Percentiles rank a stretch among this genome's conserved stretches.
These are phyloP conservation scores for Trichoderma cornu-damae DNA, from an alignment of 2,329 filamentous ascomycete genomes.

Conservation along the genomic window DNA sequence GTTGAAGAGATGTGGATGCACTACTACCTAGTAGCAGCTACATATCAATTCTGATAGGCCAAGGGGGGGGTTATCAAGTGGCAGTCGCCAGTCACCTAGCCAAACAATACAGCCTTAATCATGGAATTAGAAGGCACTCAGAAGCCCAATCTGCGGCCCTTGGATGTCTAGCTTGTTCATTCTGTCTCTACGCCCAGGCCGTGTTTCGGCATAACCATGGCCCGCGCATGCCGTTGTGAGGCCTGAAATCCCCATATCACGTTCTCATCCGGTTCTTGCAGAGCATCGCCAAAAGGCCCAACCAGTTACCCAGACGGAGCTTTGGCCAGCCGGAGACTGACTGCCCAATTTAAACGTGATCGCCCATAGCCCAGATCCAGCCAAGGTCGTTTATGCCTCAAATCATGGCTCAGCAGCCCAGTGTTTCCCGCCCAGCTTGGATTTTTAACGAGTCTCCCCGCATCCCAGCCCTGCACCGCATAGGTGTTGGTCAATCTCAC, in stretches of 20 bases:
- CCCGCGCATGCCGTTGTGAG: constrained; percentile 17
- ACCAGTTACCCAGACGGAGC: neutral
- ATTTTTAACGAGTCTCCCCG: constrained; percentile 4
- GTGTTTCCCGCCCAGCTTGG: neutral
- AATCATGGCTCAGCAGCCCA: neutral
- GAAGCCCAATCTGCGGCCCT: neutral
- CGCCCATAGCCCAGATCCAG: neutral
- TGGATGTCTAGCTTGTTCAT: constrained; percentile 1
- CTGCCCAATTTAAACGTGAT: neutral
- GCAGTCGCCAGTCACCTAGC: constrained; percentile 20
- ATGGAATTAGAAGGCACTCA: neutral
- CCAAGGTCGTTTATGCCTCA: neutral
- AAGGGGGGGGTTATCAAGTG: constrained; percentile 24
- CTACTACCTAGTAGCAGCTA: constrained; percentile 26
- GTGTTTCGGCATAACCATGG: constrained; percentile 15
- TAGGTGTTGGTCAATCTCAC: neutral
- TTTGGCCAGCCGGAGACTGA: constrained; percentile 4
- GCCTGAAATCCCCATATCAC: neutral
- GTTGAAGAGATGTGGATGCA: constrained; percentile 32
- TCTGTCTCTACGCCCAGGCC: constrained; percentile 4
- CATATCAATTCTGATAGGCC: constrained; percentile 31
- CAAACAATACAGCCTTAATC: constrained; percentile 1
- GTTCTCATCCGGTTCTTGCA: neutral
- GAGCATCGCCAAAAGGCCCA: neutral
- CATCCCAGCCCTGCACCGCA: neutral